Base-by-base conservation (phyloP, 371 early-diverging fungal species). In the Mucor lusitanicus region DNA sequence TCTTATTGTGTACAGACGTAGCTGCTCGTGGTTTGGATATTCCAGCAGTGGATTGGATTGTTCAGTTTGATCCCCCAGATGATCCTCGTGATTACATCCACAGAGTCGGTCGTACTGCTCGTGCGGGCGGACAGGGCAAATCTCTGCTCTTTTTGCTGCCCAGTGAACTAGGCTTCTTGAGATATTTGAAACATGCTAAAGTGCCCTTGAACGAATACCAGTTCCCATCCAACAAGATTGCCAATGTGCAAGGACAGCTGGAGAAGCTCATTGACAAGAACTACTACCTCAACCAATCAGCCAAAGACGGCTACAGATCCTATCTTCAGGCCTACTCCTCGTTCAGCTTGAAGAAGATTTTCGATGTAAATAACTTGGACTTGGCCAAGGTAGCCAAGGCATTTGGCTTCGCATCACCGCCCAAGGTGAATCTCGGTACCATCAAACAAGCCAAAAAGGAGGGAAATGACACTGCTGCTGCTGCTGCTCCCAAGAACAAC, bases 41-140 rank as follows among this genome's bases (percentile, higher is more conserved):
- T 72, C 96, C 98, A 35, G 90, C 93, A 15, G 99, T 99, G 12
- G 98, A 98, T 74, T 94, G 97, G 94, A 97, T 99, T 69, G 92
- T 99, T 61, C 99, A 99, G 81, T 99, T 91, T 77, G 99, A 99
- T 83, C 95, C 98, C 17, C 99, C 99, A 72, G 95, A 97, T 92
- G 98, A 96, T 85, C 95, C 95, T 59, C 89, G 91, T 80, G 97
- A 98, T 77, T 99, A 99, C 81, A 97, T 98, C 68, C 99, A 99
- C 77, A 91, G 99, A 67, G 98, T 99, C 23, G 99, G 99, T 21
- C 90, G 99, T 66, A 99, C 99, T 1, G 99, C 99, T 5, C 90
- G 99, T 74, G 97, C 60, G 35, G 94, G 95, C 56, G 89, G 92
- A 53, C 80, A 87, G 53, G 99, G 99, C 48, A 91, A 91, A 67